Base-by-base conservation (phyloP, 257 asterid species). In the Parsonsia alboflavescens region DNA sequence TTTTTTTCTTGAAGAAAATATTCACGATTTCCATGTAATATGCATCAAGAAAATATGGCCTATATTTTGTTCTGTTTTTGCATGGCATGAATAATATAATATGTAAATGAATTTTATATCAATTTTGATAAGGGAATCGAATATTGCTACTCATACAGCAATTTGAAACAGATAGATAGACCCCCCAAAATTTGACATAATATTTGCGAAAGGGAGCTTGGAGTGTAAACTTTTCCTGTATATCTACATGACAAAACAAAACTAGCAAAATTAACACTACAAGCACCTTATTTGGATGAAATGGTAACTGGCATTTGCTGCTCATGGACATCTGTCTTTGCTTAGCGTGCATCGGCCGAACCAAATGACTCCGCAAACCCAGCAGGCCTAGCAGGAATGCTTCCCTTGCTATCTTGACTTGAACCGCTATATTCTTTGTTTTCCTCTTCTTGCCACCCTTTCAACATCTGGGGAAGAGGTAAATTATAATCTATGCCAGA, bases 321-420 rank as follows among this genome's bases (percentile, higher is more conserved):
- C 73, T 65, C 16, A 8, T 49, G 16, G 15, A 50, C 13, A 50
- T 50, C 15, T 50, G 3, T 54, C 75, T 57, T 59, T 53, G 41
- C 70, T 82, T 58, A 91, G 10, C 96, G 92, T 13, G 88, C 96
- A 82, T 91, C 97, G 7, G 77, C 77, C 19, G 94, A 86, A 56
- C 90, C 86, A 68, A 89, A 88, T 0, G 92, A 83, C 73, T 85
- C 89, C 0, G 90, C 90, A 44, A 91, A 84, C 7, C 92, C 93
- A 5, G 82, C 70, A 10, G 97, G 88, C 80, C 85, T 86, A 62
- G 88, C 78, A 44, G 93, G 89, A 62, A 88, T 85, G 39, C 96
- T 91, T 44, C 89, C 96, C 67, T 83, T 76, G 57, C 92, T 91
- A 48, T 86, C 92, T 75, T 76, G 84, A 81, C 93, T 89, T 46